Base-by-base conservation (phyloP, 2,329 filamentous ascomycete species). In the Aaosphaeria pasadenensis region DNA sequence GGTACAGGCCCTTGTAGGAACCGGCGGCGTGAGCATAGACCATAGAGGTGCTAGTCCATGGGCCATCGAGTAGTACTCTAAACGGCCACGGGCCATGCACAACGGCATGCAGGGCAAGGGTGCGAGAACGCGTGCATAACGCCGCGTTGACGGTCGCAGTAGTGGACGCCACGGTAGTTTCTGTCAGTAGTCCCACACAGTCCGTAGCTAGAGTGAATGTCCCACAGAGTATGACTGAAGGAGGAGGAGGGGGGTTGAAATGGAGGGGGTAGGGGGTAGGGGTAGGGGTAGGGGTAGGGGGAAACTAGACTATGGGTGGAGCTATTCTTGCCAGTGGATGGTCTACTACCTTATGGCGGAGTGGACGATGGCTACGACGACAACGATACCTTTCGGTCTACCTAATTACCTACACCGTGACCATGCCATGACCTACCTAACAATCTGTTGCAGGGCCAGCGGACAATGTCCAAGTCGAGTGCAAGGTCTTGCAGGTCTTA, bases 101-200 rank as follows among this genome's bases (percentile, higher is more conserved):
- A 39, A 38, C 24, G 44, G 41, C 41, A 43, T 47, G 49, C 52
- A 57, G 52, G 52, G 50, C 50, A 60, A 57, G 50, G 50, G 42
- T 53, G 54, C 51, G 49, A 55, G 46, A 51, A 57, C 47, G 53
- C 50, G 49, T 63, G 62, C 57, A 60, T 55, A 51, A 57, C 50
- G 56, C 57, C 57, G 56, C 45, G 45, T 35, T 9, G 49, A 13
- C 45, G 39, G 45, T 51, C 57, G 33, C n/a, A 4, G 33, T 36
- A 36, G 7, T 36, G 33, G 7, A 36, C 33, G 59, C 59, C 58
- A 50, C 55, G 52, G 33, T 36, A 13, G n/a, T 36, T 13, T 9
- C 33, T 36, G 33, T 24, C 17, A 24, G 17, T 24, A 24, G 17
- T 24, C 17, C 17, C 17, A 24, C 17, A 24, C 17, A 24, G 17